A percentile compares a stretch with the other conserved stretches of the same genome.
Evolutionary conservation across 2,329 filamentous ascomycete genomes (phyloP).

Genomic region (Trichoderma citrinoviride): DNA sequence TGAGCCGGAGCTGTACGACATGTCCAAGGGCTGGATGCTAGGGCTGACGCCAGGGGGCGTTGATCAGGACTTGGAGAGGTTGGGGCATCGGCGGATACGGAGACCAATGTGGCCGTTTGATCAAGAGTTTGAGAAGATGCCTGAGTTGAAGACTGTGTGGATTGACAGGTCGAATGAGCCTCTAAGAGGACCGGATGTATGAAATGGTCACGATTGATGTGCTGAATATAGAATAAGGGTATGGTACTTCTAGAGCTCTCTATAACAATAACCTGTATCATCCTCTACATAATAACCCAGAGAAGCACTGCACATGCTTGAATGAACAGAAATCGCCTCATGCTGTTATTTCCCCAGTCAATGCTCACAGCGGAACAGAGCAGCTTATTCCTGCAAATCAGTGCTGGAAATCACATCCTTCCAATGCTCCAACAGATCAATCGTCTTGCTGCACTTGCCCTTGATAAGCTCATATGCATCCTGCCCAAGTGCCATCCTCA

Average conservation of each 20-base stretch:
- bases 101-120: conserved; percentile 45
- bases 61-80: conserved; percentile 49
- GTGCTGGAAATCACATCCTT: conserved; percentile 24
- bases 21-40: conserved; percentile 55
- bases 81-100: conserved; percentile 47
- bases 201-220: background rate
- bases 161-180: conserved; percentile 26
- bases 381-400: background rate
- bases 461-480: conserved; percentile 27
- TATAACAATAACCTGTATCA: background rate
- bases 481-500: conserved; percentile 29
- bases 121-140: conserved; percentile 24
- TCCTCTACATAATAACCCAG: background rate
- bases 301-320: too few species aligned
- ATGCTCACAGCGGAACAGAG: background rate
- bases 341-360: too few species aligned
- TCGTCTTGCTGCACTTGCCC: conserved; percentile 29
- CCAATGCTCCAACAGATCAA: conserved; percentile 21
- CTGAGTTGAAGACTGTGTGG: conserved; percentile 27
- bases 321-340: too few species aligned
- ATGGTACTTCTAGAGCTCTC: background rate
- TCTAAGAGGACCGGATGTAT: conserved; percentile 23
- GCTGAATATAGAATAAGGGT: background rate
- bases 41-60: conserved; percentile 53
- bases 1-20: conserved; percentile 53